Percentiles rank a stretch among this genome's conserved stretches.
Conservation (phyloP, 2,329 filamentous ascomycete genomes). For the Neonectria coccinea region DNA sequence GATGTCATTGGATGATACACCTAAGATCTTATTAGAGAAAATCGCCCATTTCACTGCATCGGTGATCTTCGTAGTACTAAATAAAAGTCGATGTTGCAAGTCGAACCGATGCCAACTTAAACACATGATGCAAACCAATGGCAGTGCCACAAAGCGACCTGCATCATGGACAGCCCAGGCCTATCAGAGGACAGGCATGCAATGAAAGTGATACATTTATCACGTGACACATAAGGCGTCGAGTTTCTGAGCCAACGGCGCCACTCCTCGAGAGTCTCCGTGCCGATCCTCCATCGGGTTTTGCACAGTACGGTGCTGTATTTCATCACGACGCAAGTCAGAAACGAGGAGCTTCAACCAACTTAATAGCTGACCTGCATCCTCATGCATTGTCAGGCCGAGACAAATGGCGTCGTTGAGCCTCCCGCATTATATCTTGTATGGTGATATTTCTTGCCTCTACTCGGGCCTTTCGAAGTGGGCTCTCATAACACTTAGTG, state of each 20-base stretch:
- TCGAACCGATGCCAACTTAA: background rate
- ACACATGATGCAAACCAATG: constrained; percentile 1
- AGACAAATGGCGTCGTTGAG: background rate
- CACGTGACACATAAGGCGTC: constrained; percentile 13
- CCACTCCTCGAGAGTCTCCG: constrained; percentile 18
- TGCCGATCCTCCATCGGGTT: constrained; percentile 6
- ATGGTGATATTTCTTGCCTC: constrained; percentile 13
- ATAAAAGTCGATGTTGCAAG: background rate
- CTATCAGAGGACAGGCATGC: background rate
- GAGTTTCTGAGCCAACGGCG: constrained; percentile 25
- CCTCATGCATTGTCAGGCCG: background rate
- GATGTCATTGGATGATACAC: background rate
- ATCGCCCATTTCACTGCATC: background rate
- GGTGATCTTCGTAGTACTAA: background rate
- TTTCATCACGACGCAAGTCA: constrained; percentile 11
- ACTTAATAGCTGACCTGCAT: constrained; percentile 16
- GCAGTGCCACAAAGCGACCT: constrained; percentile 3
- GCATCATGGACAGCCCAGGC: constrained; percentile 8
- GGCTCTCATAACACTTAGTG: constrained; percentile 13
- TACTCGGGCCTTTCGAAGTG: constrained; percentile 1
- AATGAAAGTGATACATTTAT: constrained; percentile 13
- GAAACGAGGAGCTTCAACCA: constrained; percentile 10
- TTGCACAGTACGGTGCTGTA: background rate
- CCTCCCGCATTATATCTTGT: constrained; percentile 5
- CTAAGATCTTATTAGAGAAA: background rate